Base-by-base conservation (phyloP, 352 stramenopile species). In the Globisporangium radiosum region DNA sequence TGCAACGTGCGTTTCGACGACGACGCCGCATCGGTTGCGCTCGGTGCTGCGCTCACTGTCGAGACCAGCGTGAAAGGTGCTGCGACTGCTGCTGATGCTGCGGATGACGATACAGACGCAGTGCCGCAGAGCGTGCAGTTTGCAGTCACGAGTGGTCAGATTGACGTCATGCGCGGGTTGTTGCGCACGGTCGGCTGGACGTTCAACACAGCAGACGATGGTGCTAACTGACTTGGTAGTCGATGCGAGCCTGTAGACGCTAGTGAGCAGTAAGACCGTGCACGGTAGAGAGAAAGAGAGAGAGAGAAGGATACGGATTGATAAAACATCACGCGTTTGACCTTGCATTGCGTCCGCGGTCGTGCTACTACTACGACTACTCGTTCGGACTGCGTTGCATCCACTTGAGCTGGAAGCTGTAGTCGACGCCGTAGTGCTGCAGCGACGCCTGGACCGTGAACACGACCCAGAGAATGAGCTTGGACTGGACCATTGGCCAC, bases 1-100 rank as follows among this genome's bases (percentile, higher is more conserved):
- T 81, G 73, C 58, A 82, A 70, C 57, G 71, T 73, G 47, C 62
- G 76, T 39, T 70, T 85, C 48, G 56, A 61, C n/a, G 69, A 85
- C 39, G 72, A 84, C 25, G 43, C 53, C 0, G 38, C 50, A 5
- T 59, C 47, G 2, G 65, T 81, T 13, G 65, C 72, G 4, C 56
- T 82, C 13, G 59, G 77, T 36, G 68, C 54, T 38, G 69, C 72
- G 36, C 19, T 82, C 4, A 33, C 49, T 13, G 38, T 79, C 6
- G 56, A 71, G 47, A 78, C 75, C 45, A 71, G 59, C 68, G 57
- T 63, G 39, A 78, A 53, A 10, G 60, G 55, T 14, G 52, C 66
- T 44, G 40, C 40, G 7, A 13, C 40, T 44, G 40, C 40, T 44
- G 40, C 40, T 44, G 40, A 44, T 13, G 11, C 11, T 13, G 40